phyloP scores from a whole-genome alignment of 192 early-diverging fungal species.

The Gorgonomyces haynaldii region DNA sequence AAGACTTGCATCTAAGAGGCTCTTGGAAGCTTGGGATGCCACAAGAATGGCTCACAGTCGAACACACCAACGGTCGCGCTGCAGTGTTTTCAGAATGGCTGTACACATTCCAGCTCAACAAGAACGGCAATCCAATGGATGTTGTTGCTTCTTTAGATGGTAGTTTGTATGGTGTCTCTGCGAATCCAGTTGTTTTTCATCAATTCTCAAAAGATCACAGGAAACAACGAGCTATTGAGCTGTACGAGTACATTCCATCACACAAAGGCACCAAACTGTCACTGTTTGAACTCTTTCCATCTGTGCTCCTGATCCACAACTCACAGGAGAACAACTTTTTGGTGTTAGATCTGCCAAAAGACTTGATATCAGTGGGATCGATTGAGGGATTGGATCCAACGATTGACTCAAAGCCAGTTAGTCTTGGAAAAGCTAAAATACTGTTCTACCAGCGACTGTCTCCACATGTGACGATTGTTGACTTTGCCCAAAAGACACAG shows the following conservation, averaged over 20 bases:
- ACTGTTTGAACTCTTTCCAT: conserved; percentile 5
- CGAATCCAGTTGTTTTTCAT: conserved; percentile 51
- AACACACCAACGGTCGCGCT: conserved; percentile 3
- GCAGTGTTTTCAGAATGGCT: conserved; percentile 51
- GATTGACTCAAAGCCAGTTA: neutral
- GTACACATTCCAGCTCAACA: conserved; percentile 53
- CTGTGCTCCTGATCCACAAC: conserved; percentile 48
- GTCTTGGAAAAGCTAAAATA: neutral
- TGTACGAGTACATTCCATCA: conserved; percentile 65
- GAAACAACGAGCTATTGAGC: conserved; percentile 36
- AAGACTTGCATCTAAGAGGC: neutral
- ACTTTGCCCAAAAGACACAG: neutral
- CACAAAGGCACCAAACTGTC: conserved; percentile 20
- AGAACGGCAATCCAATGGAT: conserved; percentile 54
- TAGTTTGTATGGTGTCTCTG: conserved; percentile 43
- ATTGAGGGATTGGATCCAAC: neutral
- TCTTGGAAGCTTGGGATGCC: neutral
- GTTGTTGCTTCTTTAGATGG: conserved; percentile 36
- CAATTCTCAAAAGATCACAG: conserved; percentile 38
- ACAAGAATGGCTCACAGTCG: neutral
- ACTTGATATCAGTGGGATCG: neutral
- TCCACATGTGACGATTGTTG: neutral
- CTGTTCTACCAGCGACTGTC: neutral
- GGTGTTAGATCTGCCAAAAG: conserved; percentile 7
- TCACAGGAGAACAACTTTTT: conserved; percentile 46